A percentile compares a stretch with the other conserved stretches of the same genome.
These are phyloP conservation scores for Eucalyptus polyanthemos DNA, from an alignment of 345 rosid species.

Conservation along the genomic window DNA sequence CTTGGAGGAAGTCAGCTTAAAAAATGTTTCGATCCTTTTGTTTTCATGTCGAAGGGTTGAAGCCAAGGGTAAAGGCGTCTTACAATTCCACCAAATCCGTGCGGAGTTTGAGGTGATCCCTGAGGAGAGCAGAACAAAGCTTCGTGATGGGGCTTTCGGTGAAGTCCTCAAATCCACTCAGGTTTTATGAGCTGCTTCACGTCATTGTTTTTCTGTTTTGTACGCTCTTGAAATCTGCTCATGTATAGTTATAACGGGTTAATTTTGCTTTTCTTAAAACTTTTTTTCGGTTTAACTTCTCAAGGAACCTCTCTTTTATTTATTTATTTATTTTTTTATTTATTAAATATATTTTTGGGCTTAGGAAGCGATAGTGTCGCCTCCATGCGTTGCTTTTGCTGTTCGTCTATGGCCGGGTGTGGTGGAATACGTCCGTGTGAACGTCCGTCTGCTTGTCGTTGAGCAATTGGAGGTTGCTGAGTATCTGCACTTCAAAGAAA, in stretches of 20 bases:
- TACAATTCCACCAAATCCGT: slow-evolving; percentile 51
- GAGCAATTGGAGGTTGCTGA: slow-evolving; percentile 44
- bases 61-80: slow-evolving; percentile 61
- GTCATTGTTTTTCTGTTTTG: too few species aligned
- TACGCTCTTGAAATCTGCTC: background rate
- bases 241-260: background rate
- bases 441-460: slow-evolving; percentile 60
- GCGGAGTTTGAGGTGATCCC: slow-evolving; percentile 54
- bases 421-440: slow-evolving; percentile 75
- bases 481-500: too few species aligned
- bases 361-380: slow-evolving; percentile 79
- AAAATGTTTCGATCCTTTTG: too few species aligned
- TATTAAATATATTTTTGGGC: background rate
- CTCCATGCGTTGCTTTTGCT: slow-evolving; percentile 90
- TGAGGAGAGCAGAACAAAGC: slow-evolving; percentile 31
- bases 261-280: background rate
- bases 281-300: background rate
- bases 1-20: background rate
- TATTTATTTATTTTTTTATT: too few species aligned
- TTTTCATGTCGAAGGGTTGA: slow-evolving; percentile 29
- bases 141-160: slow-evolving; percentile 40
- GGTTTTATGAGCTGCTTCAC: slow-evolving; percentile 1
- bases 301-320: background rate
- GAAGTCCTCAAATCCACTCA: slow-evolving; percentile 55
- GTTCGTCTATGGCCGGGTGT: slow-evolving; percentile 93